Evolutionary conservation across 257 asterid species (phyloP), one percentile per base, ranked within the genome.

Genomic region (Cinchona pubescens): DNA sequence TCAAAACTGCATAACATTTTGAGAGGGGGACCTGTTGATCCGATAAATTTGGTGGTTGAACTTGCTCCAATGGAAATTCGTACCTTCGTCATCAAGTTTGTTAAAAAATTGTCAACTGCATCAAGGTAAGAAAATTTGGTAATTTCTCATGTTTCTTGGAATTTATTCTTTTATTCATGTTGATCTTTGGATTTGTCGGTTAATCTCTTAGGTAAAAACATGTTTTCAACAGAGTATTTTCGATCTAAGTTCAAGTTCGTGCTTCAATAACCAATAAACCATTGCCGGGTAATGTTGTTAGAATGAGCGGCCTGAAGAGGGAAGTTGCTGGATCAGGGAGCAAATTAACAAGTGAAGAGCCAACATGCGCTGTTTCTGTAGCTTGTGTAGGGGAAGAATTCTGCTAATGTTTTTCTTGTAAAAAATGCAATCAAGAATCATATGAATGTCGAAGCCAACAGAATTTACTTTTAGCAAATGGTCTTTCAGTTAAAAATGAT

Each of bases 1-100:
- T 83, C 86, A 61, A 77, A 79, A 63, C 43, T 37, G 19, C 68
- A 51, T 23, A 76, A 73, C 2, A 75, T 55, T 19, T 56, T 30
- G 35, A 83, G 94, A 88, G 96, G 99, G 2, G 84, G 81, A 35
- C 91, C 98, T 14, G 79, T 95, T 6, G 91, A 90, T 79, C 96
- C 96, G 9, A 40, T 40, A 10, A 76, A 86, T 79, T 71, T 92
- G 81, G 78, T 78, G 10, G 94, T 90, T 51, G 92, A 95, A 76
- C 94, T 95, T 2, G 88, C 89, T 18, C 96, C 98, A 1, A 88
- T 92, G 97, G 99, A 95, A 81, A 87, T 95, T 12, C 94, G 97
- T 15, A 95, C 96, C 40, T 95, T 95, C 75, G 51, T 87, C 71
- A 51, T 94, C 70, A 74, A 83, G 68, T 85, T 94, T 73, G 75